These are phyloP conservation scores for Chlamydomonas reinhardtii DNA, from an alignment of 163 green algal genomes.

Conservation along the genomic window DNA sequence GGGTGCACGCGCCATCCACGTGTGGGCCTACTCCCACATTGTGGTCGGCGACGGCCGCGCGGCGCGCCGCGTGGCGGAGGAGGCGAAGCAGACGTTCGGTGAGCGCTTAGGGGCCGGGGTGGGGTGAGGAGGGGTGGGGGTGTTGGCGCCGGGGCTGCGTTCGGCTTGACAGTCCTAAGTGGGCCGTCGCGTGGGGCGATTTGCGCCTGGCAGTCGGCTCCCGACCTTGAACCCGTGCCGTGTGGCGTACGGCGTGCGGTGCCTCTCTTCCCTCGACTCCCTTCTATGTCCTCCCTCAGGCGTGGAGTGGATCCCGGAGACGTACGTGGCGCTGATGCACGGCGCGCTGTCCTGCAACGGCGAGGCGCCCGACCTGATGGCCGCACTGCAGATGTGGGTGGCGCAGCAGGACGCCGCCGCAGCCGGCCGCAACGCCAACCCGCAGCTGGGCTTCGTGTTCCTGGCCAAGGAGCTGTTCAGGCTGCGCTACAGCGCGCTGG, in stretches of 20 bases:
- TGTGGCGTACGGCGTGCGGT: too few relatives aligned
- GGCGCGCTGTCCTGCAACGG: slow-evolving; percentile 60
- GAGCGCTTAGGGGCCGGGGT: background rate
- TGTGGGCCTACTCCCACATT: slow-evolving; percentile 72
- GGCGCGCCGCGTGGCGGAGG: slow-evolving; percentile 66
- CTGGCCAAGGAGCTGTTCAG: slow-evolving; percentile 46
- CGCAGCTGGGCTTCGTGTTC: slow-evolving; percentile 38
- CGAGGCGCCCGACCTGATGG: slow-evolving; percentile 29
- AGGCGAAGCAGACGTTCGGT: slow-evolving; percentile 52
- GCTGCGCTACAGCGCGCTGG: slow-evolving; percentile 31
- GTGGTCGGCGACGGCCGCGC: slow-evolving; percentile 55
- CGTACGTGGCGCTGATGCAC: slow-evolving; percentile 79
- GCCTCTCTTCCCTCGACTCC: background rate
- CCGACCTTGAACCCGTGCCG: too few relatives aligned
- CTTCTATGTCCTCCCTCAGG: slow-evolving; percentile 54
- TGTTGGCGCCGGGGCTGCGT: background rate
- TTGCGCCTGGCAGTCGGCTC: too few relatives aligned
- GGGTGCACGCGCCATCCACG: slow-evolving; percentile 80
- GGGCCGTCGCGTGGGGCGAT: too few relatives aligned
- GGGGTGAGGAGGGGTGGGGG: background rate
- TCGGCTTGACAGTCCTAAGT: too few relatives aligned
- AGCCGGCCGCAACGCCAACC: background rate
- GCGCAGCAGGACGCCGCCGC: slow-evolving; percentile 33
- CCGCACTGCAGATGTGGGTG: slow-evolving; percentile 24
- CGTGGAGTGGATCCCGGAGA: slow-evolving; percentile 76